phyloP scores from a whole-genome alignment of 148 eudicot genomes.

The Vaccinium darrowii region DNA sequence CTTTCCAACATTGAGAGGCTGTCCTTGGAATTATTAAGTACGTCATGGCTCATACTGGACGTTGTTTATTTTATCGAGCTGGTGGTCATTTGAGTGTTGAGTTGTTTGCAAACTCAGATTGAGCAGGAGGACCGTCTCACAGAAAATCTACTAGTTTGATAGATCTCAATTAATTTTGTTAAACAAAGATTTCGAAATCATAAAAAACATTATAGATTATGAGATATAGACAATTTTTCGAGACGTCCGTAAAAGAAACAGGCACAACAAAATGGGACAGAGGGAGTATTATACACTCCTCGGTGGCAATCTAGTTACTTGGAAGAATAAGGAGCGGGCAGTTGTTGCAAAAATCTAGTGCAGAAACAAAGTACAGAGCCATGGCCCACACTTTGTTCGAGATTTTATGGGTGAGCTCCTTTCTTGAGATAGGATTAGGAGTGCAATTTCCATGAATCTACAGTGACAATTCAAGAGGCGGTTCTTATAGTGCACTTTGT shows the following conservation, averaged over 20 bases:
- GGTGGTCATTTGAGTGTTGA: not conserved
- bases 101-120: not conserved
- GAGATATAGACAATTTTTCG: too few relatives aligned
- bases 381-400: not conserved
- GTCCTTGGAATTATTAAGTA: not conserved
- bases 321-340: not conserved
- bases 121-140: not conserved
- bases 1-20: not conserved
- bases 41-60: not conserved
- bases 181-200: too few relatives aligned
- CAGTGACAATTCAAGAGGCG: not conserved
- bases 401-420: not conserved
- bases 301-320: not conserved
- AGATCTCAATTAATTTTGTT: too few relatives aligned
- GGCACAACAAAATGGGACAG: too few relatives aligned
- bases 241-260: too few relatives aligned
- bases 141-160: not conserved
- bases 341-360: not conserved
- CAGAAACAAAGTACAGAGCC: not conserved
- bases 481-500: not conserved
- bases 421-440: not conserved
- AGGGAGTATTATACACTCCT: not conserved
- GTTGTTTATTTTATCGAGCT: not conserved
- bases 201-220: too few relatives aligned
- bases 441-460: not conserved